These are phyloP conservation scores for Solanum bukasovii DNA, from an alignment of 257 asterid genomes.

Conservation along the genomic window DNA sequence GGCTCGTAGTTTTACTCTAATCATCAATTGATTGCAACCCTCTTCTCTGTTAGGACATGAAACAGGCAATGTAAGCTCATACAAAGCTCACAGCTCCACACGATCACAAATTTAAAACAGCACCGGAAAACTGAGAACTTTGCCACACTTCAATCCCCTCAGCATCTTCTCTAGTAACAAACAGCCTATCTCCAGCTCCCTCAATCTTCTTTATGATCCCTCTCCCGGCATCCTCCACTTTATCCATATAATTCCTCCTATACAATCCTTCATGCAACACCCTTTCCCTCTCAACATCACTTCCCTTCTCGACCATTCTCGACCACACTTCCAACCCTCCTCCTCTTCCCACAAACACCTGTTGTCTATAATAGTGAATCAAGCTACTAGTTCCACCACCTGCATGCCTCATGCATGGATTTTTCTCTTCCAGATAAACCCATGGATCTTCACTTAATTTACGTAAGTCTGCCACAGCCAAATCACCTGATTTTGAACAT, in stretches of 20 bases:
- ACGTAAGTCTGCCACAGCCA: conserved; percentile 76
- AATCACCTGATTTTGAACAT: conserved; percentile 89
- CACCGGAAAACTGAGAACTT: conserved; percentile 55
- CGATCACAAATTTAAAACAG: conserved; percentile 32
- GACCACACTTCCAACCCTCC: conserved; percentile 96
- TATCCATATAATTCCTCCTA: conserved; percentile 79
- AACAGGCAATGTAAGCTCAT: background rate
- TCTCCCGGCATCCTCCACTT: conserved; percentile 55
- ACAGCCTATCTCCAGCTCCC: conserved; percentile 88
- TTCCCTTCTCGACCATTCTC: conserved; percentile 25
- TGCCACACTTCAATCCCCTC: conserved; percentile 98
- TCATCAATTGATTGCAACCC: background rate
- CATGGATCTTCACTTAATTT: conserved; percentile 83
- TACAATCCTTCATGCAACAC: conserved; percentile 41
- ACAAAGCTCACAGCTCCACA: background rate
- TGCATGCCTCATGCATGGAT: conserved; percentile 69
- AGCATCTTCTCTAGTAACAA: conserved; percentile 60
- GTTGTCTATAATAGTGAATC: conserved; percentile 62
- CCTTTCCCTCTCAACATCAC: conserved; percentile 10
- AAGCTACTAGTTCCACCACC: conserved; percentile 33
- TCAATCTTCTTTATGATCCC: conserved; percentile 70
- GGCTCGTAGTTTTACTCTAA: background rate
- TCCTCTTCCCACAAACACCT: conserved; percentile 70
- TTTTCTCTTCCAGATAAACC: conserved; percentile 80
- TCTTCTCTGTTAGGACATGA: background rate